Conservation (phyloP, 108 stramenopile genomes). For the Aureococcus anophagefferens region DNA sequence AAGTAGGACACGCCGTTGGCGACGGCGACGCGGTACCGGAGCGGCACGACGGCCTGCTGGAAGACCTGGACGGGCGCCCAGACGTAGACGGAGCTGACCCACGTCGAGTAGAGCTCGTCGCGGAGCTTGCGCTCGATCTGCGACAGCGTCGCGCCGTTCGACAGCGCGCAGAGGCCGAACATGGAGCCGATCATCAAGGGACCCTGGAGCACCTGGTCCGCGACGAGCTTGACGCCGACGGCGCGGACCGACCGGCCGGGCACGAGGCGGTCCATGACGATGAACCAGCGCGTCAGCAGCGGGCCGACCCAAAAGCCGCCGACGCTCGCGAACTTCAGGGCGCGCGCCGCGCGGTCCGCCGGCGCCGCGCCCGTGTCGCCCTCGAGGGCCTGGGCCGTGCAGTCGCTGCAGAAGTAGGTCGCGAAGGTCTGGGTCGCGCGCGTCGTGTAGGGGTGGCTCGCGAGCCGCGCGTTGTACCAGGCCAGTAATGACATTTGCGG, state of each 20-base stretch:
- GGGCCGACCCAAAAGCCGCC: background rate
- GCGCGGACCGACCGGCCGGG: background rate
- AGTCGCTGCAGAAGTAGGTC: background rate
- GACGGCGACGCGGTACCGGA: background rate
- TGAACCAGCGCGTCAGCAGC: background rate
- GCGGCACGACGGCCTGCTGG: background rate
- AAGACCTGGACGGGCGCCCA: background rate
- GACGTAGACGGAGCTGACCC: background rate
- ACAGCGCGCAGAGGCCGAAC: background rate
- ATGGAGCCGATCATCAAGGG: conserved; percentile 1
- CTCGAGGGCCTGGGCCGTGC: background rate
- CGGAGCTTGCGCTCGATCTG: background rate
- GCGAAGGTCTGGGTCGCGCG: background rate
- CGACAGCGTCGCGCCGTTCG: background rate
- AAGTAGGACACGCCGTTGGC: conserved; percentile 1
- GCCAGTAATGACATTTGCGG: too few relatives aligned
- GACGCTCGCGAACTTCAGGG: background rate
- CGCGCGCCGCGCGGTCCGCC: background rate
- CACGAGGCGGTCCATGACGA: background rate
- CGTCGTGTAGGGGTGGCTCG: background rate
- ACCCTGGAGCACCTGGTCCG: background rate
- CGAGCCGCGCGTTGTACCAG: background rate
- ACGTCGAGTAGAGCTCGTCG: background rate
- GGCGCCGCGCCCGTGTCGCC: background rate
- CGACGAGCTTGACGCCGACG: background rate